Conservation (phyloP, 179 eudicot genomes). For the Camellia oleifera region DNA sequence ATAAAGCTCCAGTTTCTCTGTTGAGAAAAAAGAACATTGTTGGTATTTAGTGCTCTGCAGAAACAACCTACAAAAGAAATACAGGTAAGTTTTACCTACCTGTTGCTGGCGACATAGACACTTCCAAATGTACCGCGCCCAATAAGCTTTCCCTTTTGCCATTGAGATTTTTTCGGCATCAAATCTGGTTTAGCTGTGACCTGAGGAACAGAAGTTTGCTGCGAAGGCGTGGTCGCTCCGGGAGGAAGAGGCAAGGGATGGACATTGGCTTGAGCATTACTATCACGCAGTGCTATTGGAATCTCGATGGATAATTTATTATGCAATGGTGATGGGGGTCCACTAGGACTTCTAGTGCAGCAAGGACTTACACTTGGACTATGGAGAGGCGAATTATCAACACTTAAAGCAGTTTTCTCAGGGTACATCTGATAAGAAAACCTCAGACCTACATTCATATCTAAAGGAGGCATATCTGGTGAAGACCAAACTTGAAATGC, state of each 20-base stretch:
- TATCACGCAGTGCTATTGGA: constrained; percentile 29
- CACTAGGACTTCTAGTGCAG: constrained; percentile 30
- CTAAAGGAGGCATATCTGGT: constrained; percentile 41
- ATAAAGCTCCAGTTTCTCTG: constrained; percentile 95
- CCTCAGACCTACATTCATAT: constrained; percentile 21
- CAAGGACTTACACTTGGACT: constrained; percentile 30
- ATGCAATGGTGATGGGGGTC: constrained; percentile 50
- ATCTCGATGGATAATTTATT: constrained; percentile 35
- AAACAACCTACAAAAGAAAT: not conserved
- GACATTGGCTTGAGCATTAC: constrained; percentile 26
- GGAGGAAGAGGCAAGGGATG: constrained; percentile 93
- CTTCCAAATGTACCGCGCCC: constrained; percentile 99
- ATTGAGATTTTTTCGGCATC: constrained; percentile 45
- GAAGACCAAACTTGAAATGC: constrained; percentile 49
- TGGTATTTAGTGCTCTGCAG: not conserved
- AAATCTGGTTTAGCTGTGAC: constrained; percentile 35
- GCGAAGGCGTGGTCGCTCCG: constrained; percentile 29
- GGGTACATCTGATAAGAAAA: constrained; percentile 24
- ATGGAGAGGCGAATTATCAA: constrained; percentile 40
- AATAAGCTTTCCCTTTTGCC: constrained; percentile 91
- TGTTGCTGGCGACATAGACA: constrained; percentile 82
- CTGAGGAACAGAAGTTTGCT: constrained; percentile 30
- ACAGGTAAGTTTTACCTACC: constrained; percentile 30
- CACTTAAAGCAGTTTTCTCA: constrained; percentile 32
- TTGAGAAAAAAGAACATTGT: constrained; percentile 7